These are phyloP conservation scores for Prunus yedoensis DNA, from an alignment of 331 rosid genomes.

Conservation along the genomic window DNA sequence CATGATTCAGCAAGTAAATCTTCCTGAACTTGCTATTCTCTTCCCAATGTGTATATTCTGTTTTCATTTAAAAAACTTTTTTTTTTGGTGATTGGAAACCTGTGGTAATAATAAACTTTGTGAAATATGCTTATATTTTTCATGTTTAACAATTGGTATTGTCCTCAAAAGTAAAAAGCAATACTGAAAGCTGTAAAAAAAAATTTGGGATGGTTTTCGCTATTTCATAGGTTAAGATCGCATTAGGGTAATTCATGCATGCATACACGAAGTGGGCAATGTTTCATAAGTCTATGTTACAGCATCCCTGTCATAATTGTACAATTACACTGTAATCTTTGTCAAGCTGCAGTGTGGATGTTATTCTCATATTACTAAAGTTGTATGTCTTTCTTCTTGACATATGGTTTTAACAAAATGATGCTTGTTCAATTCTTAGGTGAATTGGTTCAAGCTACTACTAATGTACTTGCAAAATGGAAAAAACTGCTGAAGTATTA, in stretches of 20 bases:
- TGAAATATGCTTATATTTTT: slow-evolving; percentile 5
- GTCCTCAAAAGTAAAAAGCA: background rate
- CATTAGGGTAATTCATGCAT: background rate
- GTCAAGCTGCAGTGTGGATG: background rate
- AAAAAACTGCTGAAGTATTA: slow-evolving; percentile 64
- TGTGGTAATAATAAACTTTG: background rate
- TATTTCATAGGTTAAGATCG: background rate
- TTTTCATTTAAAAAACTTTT: background rate
- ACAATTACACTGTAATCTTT: background rate
- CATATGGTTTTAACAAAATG: background rate
- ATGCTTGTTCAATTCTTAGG: slow-evolving; percentile 43
- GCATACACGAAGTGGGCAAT: background rate
- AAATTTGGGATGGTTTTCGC: background rate
- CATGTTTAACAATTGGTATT: background rate
- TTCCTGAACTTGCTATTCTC: slow-evolving; percentile 6
- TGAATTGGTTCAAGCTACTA: slow-evolving; percentile 47
- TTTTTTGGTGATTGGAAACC: background rate
- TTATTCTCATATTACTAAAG: background rate
- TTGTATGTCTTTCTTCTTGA: background rate
- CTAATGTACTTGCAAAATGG: slow-evolving; percentile 60
- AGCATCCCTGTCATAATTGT: background rate
- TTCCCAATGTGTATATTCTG: background rate
- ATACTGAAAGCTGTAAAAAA: background rate
- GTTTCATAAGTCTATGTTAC: background rate
- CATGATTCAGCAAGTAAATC: slow-evolving; percentile 65